Base-by-base conservation (phyloP, 1,284 basidiomycete genomes). In the Chiua sp. region DNA sequence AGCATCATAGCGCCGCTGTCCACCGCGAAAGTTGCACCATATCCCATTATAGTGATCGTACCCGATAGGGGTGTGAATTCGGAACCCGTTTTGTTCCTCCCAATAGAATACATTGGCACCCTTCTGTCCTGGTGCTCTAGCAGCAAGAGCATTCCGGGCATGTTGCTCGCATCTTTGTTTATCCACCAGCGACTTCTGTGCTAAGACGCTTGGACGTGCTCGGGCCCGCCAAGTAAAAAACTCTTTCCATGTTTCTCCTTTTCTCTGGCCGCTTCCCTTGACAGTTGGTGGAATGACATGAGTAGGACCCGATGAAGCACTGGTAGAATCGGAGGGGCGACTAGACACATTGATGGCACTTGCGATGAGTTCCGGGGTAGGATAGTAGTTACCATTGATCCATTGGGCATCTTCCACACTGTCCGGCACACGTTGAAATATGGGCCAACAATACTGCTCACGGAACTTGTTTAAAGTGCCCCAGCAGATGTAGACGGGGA, bases 251-350 rank as follows among this genome's bases (percentile, higher is more conserved):
- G 42, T 42, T 18, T 61, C 57, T 22, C 54, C 47, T 10, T n/a
- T 3, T 42, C 12, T 37, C 23, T 61, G 51, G 12, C 53, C 51
- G n/a, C 57, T 59, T 46, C 42, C 46, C 49, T 59, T 59, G 49
- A 49, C 11, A 39, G 30, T 7, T 47, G 46, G 46, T 47, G 46
- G 46, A 47, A 20, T 1, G 13, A 47, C 22, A 47, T 7, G 46
- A 15, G 13, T 23, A 47, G 46, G 22, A 26, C 46, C 46, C 13
- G 20, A 5, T 13, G 22, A 12, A 47, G 26, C 23, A 26, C 22
- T 47, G 12, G 20, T 26, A 22, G 22, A 47, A 26, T n/a, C n/a
- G 8, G 15, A 47, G 11, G 46, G 23, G 20, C 11, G 22, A 23
- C 22, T 11, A 15, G 46, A 26, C 13, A 3, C n/a, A 26, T 26